Conservation (phyloP, 257 asterid genomes). For the Penstemon davidsonii region DNA sequence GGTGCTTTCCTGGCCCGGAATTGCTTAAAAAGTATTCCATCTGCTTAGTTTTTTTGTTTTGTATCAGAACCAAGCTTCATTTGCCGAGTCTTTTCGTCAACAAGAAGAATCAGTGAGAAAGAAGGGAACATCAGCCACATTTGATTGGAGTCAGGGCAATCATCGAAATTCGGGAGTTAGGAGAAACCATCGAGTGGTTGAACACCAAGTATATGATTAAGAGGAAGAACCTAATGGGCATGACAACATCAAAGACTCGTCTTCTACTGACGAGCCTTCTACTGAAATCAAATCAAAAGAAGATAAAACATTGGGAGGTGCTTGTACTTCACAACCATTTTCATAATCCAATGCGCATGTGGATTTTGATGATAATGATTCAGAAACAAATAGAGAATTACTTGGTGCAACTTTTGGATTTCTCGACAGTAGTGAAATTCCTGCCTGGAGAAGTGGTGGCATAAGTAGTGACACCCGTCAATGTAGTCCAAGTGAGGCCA, state of each 20-base stretch:
- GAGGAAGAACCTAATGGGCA: conserved; percentile 50
- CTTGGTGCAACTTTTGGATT: too few relatives aligned
- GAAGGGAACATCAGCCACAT: not conserved
- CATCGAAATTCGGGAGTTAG: conserved; percentile 62
- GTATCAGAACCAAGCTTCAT: too few relatives aligned
- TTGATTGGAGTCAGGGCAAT: not conserved
- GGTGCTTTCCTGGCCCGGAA: not conserved
- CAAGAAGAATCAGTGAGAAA: not conserved
- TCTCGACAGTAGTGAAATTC: conserved; percentile 53
- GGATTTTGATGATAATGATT: too few relatives aligned
- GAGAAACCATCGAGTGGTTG: conserved; percentile 10
- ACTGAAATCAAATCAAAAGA: conserved; percentile 68
- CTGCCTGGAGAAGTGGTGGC: conserved; percentile 79
- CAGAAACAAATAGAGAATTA: too few relatives aligned
- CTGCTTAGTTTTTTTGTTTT: not conserved
- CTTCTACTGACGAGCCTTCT: conserved; percentile 73
- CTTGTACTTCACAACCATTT: too few relatives aligned
- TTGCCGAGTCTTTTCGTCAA: too few relatives aligned
- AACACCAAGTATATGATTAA: too few relatives aligned
- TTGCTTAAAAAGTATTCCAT: too few relatives aligned
- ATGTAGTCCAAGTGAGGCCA: conserved; percentile 53
- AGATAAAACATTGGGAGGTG: conserved; percentile 31
- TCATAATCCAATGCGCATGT: too few relatives aligned
- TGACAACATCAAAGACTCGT: conserved; percentile 77
- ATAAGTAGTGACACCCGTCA: conserved; percentile 42